Conservation (phyloP, 2,329 filamentous ascomycete species). For the Neurospora crassa region DNA sequence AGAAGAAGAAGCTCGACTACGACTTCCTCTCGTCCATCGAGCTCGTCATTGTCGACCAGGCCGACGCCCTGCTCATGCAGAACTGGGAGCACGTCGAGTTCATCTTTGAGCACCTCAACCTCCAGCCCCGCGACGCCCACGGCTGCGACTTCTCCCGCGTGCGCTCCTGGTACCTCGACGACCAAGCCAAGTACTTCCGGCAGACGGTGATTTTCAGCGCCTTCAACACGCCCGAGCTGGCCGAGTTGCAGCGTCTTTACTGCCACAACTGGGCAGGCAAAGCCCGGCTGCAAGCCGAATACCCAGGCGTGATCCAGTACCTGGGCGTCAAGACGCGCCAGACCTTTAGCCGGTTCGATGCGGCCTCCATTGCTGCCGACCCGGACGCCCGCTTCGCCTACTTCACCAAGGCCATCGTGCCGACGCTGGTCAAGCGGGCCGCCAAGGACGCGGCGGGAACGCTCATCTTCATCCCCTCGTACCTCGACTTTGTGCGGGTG, state of each 20-base stretch:
- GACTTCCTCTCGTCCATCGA: constrained; percentile 95
- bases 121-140: constrained; percentile 80
- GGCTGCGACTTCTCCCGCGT: constrained; percentile 91
- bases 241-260: constrained; percentile 64
- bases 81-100: constrained; percentile 96
- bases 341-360: constrained; percentile 82
- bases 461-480: constrained; percentile 83
- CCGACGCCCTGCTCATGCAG: constrained; percentile 90
- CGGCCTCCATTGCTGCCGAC: constrained; percentile 59
- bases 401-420: constrained; percentile 75
- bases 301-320: constrained; percentile 63
- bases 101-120: constrained; percentile 84
- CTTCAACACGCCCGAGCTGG: constrained; percentile 82
- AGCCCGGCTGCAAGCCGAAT: constrained; percentile 59
- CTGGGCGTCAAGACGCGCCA: constrained; percentile 66
- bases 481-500: constrained; percentile 89
- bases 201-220: constrained; percentile 77
- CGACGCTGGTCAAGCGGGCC: constrained; percentile 60
- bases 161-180: constrained; percentile 86
- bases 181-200: constrained; percentile 67
- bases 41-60: constrained; percentile 80
- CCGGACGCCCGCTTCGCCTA: constrained; percentile 86
- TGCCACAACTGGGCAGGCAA: constrained; percentile 78
- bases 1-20: constrained; percentile 55
- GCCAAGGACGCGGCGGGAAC: constrained; percentile 58